Evolutionary conservation across 495 filamentous ascomycete species (phyloP).

Genomic region (Lasiosphaeriaceae sp.): DNA sequence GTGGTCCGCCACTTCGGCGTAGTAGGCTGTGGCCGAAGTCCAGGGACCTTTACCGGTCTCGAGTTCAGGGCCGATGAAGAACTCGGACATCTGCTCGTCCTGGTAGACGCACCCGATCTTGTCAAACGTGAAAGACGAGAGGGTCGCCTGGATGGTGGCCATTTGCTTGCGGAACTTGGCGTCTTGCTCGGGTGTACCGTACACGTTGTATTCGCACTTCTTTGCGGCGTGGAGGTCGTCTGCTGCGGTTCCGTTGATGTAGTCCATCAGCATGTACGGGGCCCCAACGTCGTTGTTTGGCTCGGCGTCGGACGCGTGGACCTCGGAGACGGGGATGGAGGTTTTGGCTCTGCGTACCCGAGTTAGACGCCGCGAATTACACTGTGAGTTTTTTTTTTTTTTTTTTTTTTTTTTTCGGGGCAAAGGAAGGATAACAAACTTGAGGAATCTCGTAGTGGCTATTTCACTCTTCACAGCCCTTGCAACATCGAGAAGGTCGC

Average conservation of each 20-base stretch:
- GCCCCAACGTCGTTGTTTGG: not conserved
- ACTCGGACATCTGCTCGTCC: not conserved
- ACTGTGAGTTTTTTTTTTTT: not conserved
- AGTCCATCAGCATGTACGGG: not conserved
- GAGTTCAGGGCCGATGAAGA: constrained; percentile 5
- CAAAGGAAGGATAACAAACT: not conserved
- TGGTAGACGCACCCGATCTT: constrained; percentile 6
- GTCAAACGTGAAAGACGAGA: not conserved
- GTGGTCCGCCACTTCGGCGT: not conserved
- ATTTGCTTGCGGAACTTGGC: constrained; percentile 2
- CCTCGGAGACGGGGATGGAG: not conserved
- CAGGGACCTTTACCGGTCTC: not conserved
- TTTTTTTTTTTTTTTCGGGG: not conserved
- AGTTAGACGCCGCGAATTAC: not conserved
- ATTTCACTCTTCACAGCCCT: not conserved
- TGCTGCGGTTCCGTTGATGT: constrained; percentile 1
- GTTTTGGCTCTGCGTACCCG: not conserved
- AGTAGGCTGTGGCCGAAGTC: not conserved
- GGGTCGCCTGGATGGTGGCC: not conserved
- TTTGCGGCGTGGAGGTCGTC: not conserved
- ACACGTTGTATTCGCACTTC: not conserved
- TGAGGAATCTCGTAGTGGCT: not conserved
- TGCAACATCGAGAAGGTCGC: not conserved
- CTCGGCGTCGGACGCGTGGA: not conserved
- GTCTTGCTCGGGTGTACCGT: not conserved